Base-by-base conservation (phyloP, 768 basidiomycete species). In the Pisolithus microcarpus region DNA sequence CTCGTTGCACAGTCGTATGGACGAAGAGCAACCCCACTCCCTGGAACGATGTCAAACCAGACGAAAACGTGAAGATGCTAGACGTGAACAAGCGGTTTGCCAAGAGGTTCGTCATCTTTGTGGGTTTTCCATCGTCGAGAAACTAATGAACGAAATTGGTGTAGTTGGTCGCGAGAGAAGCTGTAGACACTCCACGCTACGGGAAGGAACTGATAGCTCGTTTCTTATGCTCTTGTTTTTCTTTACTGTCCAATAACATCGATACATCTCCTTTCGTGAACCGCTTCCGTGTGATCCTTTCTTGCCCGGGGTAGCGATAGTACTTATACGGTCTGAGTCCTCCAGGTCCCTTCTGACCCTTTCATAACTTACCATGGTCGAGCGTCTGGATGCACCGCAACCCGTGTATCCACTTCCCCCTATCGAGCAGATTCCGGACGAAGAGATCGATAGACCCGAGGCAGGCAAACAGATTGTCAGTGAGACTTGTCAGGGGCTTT, bases 21-120 rank as follows among this genome's bases (percentile, higher is more conserved):
- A 76, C 81, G 59, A 78, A 71, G 66, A 65, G 62, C 65, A 93
- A 94, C 75, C 90, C 90, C 34, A 83, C 82, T 19, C 91, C 91
- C n/a, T 93, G 88, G 87, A 88, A 89, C 70, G 76, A 79, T 51
- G 77, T 92, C 64, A 76, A 87, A 65, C 82, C 76, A 37, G 75
- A 84, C 61, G 82, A 92, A 68, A 79, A 79, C 56, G 87, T 78
- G 48, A 91, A 91, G 70, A 40, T 91, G 53, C 60, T 81, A 63
- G 65, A 76, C 40, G 78, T 87, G 37, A 81, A 84, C 71, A 82
- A 85, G 64, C 84, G 80, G 58, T 89, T 91, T 58, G 76, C 84
- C 7, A 85, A 82, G 73, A 80, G 75, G 89, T 57, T 19, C 48
- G 48, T 59, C 23, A 4, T 13, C 49, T 28, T 51, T 46, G 1